phyloP scores from a whole-genome alignment of 2,329 filamentous ascomycete genomes.

The Hypomyces perniciosus region DNA sequence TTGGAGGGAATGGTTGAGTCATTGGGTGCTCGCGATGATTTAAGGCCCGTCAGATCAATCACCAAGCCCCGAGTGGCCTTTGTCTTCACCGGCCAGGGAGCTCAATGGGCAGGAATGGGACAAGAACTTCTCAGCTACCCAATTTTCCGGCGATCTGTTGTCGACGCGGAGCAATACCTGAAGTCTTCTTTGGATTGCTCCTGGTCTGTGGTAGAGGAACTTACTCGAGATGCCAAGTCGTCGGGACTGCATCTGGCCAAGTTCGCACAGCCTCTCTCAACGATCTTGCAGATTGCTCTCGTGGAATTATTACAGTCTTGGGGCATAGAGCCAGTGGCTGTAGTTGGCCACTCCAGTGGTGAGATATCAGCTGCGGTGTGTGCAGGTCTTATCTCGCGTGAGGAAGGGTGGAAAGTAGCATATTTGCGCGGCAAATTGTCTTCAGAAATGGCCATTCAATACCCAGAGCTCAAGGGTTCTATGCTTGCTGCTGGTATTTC shows the following conservation, averaged over 20 bases:
- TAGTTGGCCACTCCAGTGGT: not conserved
- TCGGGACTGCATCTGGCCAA: not conserved
- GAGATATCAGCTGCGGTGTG: not conserved
- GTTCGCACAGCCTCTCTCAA: not conserved
- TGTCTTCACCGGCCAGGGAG: constrained; percentile 30
- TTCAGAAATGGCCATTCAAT: not conserved
- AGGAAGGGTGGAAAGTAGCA: not conserved
- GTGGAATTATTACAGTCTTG: not conserved
- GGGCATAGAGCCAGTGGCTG: not conserved
- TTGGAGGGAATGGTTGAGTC: not conserved
- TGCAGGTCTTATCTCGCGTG: not conserved
- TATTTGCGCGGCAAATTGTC: not conserved
- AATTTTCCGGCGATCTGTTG: constrained; percentile 1
- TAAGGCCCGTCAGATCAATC: constrained; percentile 1
- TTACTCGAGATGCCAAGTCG: not conserved
- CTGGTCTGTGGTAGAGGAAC: constrained; percentile 9
- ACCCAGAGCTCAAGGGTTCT: not conserved
- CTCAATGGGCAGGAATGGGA: constrained; percentile 26
- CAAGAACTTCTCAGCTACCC: constrained; percentile 19
- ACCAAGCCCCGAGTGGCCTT: constrained; percentile 16
- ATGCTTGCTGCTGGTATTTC: not conserved
- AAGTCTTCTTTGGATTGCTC: not conserved
- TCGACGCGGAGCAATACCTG: constrained; percentile 3
- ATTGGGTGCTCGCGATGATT: not conserved
- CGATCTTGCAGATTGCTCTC: not conserved